phyloP scores from a whole-genome alignment of 371 early-diverging fungal species.

The Apophysomyces trapeziformis region DNA sequence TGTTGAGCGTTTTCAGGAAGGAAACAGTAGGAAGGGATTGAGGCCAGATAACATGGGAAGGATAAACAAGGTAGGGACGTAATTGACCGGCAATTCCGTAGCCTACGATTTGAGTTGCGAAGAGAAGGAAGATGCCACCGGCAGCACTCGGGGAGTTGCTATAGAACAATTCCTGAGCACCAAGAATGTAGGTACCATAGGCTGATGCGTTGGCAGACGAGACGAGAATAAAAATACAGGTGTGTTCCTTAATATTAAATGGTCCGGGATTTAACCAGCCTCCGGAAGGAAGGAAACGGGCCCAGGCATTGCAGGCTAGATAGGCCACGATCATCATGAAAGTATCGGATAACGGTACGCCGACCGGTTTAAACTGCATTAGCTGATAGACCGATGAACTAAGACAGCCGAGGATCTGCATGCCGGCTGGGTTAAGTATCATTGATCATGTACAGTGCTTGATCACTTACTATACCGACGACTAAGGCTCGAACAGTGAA shows the following conservation, averaged over 20 bases:
- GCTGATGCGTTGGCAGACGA: slow-evolving; percentile 34
- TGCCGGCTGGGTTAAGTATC: background rate
- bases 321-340: slow-evolving; percentile 37
- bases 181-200: slow-evolving; percentile 49
- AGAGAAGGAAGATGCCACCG: slow-evolving; percentile 49
- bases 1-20: slow-evolving; percentile 70
- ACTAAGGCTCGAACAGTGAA: slow-evolving; percentile 38
- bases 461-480: slow-evolving; percentile 34
- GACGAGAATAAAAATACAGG: slow-evolving; percentile 37
- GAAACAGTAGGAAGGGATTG: slow-evolving; percentile 70
- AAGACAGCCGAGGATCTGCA: slow-evolving; percentile 28
- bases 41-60: slow-evolving; percentile 88
- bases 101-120: slow-evolving; percentile 73
- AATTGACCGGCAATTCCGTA: slow-evolving; percentile 82
- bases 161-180: slow-evolving; percentile 55
- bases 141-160: slow-evolving; percentile 39
- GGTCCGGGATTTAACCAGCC: slow-evolving; percentile 44
- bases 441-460: background rate
- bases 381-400: slow-evolving; percentile 35
- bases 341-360: slow-evolving; percentile 25
- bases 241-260: slow-evolving; percentile 46
- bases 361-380: slow-evolving; percentile 36
- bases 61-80: slow-evolving; percentile 78
- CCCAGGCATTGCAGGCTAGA: slow-evolving; percentile 30
- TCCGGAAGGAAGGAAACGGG: slow-evolving; percentile 21